These are phyloP conservation scores for Claviceps capensis DNA, from an alignment of 2,329 filamentous ascomycete species.

Conservation along the genomic window DNA sequence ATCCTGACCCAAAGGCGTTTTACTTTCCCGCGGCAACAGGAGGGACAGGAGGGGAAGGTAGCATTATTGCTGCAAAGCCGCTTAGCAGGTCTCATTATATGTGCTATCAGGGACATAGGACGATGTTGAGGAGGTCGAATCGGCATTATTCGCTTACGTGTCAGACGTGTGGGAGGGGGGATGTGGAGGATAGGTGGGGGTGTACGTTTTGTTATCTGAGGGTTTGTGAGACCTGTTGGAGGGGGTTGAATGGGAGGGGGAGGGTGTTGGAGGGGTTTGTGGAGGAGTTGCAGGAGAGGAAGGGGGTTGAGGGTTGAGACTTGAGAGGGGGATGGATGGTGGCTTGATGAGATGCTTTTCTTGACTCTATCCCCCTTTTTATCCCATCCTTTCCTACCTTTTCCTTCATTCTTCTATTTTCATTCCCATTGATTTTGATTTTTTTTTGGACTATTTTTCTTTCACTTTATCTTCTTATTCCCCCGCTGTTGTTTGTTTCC, in stretches of 20 bases:
- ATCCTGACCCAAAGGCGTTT: slow-evolving; percentile 22
- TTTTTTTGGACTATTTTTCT: neutral
- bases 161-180: slow-evolving; percentile 35
- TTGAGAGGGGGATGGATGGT: neutral
- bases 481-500: no score
- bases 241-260: slow-evolving; percentile 25
- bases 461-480: no score
- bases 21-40: slow-evolving; percentile 23
- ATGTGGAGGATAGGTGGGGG: slow-evolving; percentile 30
- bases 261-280: slow-evolving; percentile 31
- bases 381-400: neutral
- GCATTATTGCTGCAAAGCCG: slow-evolving; percentile 27
- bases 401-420: neutral
- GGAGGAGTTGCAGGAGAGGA: slow-evolving; percentile 19
- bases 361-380: neutral
- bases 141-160: slow-evolving; percentile 37
- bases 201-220: slow-evolving; percentile 38
- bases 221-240: slow-evolving; percentile 35
- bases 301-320: slow-evolving; percentile 3
- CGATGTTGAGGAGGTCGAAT: slow-evolving; percentile 36
- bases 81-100: slow-evolving; percentile 30
- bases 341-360: neutral
- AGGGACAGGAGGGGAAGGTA: slow-evolving; percentile 16
- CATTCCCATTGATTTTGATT: neutral
- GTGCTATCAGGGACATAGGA: slow-evolving; percentile 34